Base-by-base conservation (phyloP, 2,329 filamentous ascomycete species). In the Tolypocladium capitatum region DNA sequence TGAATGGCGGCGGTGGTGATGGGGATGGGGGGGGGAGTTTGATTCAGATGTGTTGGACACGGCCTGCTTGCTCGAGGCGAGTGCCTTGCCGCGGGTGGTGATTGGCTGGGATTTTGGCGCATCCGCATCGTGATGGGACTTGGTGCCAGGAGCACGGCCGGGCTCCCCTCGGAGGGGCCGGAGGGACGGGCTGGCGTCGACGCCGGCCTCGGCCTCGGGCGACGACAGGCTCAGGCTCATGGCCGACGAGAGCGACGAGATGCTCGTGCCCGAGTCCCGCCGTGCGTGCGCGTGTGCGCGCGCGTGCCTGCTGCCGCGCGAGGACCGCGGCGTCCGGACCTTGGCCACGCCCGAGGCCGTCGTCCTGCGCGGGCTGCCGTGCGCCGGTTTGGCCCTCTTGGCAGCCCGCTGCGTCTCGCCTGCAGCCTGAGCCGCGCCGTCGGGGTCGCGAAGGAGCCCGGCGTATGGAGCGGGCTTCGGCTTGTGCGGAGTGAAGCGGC, bases 381-480 rank as follows among this genome's bases (percentile, higher is more conserved):
- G 60, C 50, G 56, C 56, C 20, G 58, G 60, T 53, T 66, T 69
- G 53, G 58, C 56, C 55, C 60, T 67, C 56, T 69, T 71, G 41
- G 59, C 53, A 36, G 60, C 65, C 46, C 62, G 63, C 49, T 28
- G 49, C 14, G 38, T 41, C 44, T 45, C 47, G 34, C 21, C 43
- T 46, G 16, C 44, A n/a, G 5, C 30, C 44, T 10, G 18, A 13
- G 6, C 21, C 13, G 32, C 38, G 20, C 46, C 56, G 43, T 58
- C 57, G 4, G 51, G 49, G 69, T 68, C 53, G 72, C 55, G 55
- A 48, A 65, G 56, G n/a, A 78, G 64, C 34, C 68, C 59, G 31
- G 57, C 61, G 62, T 76, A 78, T 2, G 74, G 73, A 35, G 74
- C 74, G 48, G 64, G 58, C 59, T 68, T 68, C 21, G 75, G 68